Evolutionary conservation across 179 eudicot species (phyloP).

Genomic region (Pouteria campechiana): DNA sequence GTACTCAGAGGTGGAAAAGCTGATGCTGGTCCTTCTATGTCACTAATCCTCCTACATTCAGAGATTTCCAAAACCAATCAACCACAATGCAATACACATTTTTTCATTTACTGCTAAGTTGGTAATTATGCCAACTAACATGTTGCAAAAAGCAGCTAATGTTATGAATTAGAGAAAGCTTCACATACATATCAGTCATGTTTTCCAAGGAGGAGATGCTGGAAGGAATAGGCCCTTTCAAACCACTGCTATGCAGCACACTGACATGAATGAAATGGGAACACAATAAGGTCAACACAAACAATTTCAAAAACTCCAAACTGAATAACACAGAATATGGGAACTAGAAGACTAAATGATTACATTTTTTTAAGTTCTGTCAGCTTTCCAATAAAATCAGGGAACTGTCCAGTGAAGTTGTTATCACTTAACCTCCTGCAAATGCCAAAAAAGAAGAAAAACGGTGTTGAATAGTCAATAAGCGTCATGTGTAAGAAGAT

Average conservation of each 20-base stretch:
- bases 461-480: too few species aligned
- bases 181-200: slow-evolving; percentile 25
- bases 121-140: too few species aligned
- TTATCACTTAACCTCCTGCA: slow-evolving; percentile 25
- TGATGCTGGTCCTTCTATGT: slow-evolving; percentile 12
- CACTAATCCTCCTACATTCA: slow-evolving; percentile 37
- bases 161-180: too few species aligned
- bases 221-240: slow-evolving; percentile 32
- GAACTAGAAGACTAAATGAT: slow-evolving; percentile 2
- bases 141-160: background rate
- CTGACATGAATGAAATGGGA: slow-evolving; percentile 12
- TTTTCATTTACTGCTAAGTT: too few species aligned
- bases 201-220: slow-evolving; percentile 16
- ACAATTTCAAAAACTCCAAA: too few species aligned
- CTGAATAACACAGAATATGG: too few species aligned
- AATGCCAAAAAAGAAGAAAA: too few species aligned
- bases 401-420: slow-evolving; percentile 27
- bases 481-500: too few species aligned
- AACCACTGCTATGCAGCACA: slow-evolving; percentile 22
- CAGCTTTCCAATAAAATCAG: slow-evolving; percentile 26
- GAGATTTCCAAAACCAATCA: background rate
- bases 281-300: background rate
- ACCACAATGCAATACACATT: too few species aligned
- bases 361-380: slow-evolving; percentile 17
- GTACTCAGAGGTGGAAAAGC: slow-evolving; percentile 13